Evolutionary conservation across 371 early-diverging fungal species (phyloP), one percentile per base, ranked within the genome.

Genomic region (Mucor plumbeus): DNA sequence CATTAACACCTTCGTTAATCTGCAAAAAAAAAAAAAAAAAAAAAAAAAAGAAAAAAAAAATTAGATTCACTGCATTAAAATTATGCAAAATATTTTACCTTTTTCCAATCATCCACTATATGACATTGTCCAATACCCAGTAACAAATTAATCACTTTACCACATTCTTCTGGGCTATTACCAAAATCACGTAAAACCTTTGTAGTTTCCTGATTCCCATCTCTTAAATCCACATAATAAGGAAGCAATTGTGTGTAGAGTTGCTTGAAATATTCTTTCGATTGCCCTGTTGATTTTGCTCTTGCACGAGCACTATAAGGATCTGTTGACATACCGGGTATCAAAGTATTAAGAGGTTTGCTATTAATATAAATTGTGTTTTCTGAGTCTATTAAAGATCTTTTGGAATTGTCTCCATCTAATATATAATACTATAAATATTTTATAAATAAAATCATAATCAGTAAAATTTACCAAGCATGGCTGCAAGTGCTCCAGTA

Each of bases 221-320:
- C 70, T 10, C 88, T 80, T 57, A 94, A 87, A 67, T 92, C 93
- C 31, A 88, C 67, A 72, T 91, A 94, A 65, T 91, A 93, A 17
- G 91, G 93, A 62, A 80, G 64, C 1, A 94, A 74, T 41, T 87
- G 86, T 11, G 57, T 74, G 73, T 88, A 92, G 19, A 90, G 75
- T 48, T 79, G 74, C 70, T 84, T 88, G 70, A 94, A 94, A 55
- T 82, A 74, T 60, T 91, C 91, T 61, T 91, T 82, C 0, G 91
- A 88, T 8, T 78, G 64, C 1, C 87, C 85, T 38, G 82, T 80
- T 7, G 83, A 87, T 65, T 78, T 76, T 9, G 81, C 75, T 61
- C 85, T 72, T 38, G 85, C 81, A 64, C 87, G 74, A 61, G 84
- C 79, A 7, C 73, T 74, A 54, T 83, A 87, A 2, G 87, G 85